Base-by-base conservation (phyloP, 2,329 filamentous ascomycete genomes). In the Epichloe glyceriae region DNA sequence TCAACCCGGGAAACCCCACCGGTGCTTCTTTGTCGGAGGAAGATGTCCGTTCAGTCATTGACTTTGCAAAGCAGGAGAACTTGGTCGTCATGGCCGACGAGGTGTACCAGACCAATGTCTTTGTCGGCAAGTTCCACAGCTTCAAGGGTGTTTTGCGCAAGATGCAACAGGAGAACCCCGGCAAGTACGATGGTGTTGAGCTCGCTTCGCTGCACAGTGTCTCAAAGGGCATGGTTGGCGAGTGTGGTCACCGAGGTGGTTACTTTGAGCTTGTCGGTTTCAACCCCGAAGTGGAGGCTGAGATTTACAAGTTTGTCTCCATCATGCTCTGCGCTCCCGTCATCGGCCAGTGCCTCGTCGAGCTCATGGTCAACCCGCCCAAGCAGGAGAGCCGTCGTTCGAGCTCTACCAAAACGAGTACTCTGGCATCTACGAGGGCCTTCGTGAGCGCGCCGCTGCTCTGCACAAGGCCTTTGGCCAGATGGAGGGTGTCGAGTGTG, bases 41-140 rank as follows among this genome's bases (percentile, higher is more conserved):
- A 19, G 88, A 96, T 62, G 83, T 98, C 67, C 82, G 84, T 62
- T 76, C 78, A 48, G 87, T 97, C n/a, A 78, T 97, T 58, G 81
- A 93, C 56, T 85, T 96, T 56, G 91, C 93, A 39, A 83, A 82
- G 30, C 76, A 90, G 67, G 82, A 96, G 74, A 81, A 84, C 60
- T 78, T 98, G 26, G 89, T 97, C 51, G 75, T 97, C 57, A 80
- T 98, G 62, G 93, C 93, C 49, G 93, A 98, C 64, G 93, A 98
- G 70, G 93, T 98, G 38, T 98, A 98, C 79, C 93, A 98, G 73
- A 97, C 93, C 64, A 98, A 98, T 69, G 86, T 98, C 60, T 98
- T 98, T 71, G 74, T 86, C 55, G 93, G 93, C 67, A 78, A 91
- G 66, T 98, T 98, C 75, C 82, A 87, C 71, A 94, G 87, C 62